phyloP scores from a whole-genome alignment of 2,329 filamentous ascomycete species.

The Fusarium sp. region DNA sequence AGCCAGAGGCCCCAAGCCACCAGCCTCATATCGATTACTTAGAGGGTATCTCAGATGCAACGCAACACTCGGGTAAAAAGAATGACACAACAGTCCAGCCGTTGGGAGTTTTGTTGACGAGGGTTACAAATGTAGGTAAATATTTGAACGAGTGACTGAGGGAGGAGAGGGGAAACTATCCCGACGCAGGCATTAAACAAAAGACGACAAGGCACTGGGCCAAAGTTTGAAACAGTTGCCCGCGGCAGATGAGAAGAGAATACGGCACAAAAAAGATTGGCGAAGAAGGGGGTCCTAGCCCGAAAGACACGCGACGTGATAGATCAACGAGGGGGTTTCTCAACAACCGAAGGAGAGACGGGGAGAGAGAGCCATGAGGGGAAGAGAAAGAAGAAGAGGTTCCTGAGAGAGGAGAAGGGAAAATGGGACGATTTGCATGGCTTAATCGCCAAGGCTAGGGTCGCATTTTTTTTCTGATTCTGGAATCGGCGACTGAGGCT shows the following conservation, averaged over 20 bases:
- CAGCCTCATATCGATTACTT: constrained; percentile 27
- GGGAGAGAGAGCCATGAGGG: constrained; percentile 5
- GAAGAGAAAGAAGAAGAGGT: constrained; percentile 10
- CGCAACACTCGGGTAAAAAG: constrained; percentile 5
- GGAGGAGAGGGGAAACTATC: constrained; percentile 6
- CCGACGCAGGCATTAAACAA: constrained; percentile 4
- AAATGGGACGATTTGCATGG: constrained; percentile 34
- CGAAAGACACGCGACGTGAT: constrained; percentile 17
- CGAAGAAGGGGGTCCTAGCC: constrained; percentile 30
- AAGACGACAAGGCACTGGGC: constrained; percentile 3
- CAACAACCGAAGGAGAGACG: constrained; percentile 15
- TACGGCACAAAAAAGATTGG: constrained; percentile 8
- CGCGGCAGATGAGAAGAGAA: constrained; percentile 35
- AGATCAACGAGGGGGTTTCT: constrained; percentile 31
- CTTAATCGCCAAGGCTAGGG: neutral
- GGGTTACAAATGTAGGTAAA: neutral
- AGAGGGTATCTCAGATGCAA: neutral
- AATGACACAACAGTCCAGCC: constrained; percentile 44
- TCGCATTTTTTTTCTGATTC: constrained; percentile 20
- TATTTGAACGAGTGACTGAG: constrained; percentile 23
- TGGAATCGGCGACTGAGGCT: constrained; percentile 39
- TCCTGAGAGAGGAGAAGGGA: constrained; percentile 7
- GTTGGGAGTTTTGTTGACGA: constrained; percentile 14
- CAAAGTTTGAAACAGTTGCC: constrained; percentile 33
- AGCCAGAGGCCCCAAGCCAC: constrained; percentile 22